Conservation (phyloP, 345 rosid genomes). For the Limnanthes douglasii region DNA sequence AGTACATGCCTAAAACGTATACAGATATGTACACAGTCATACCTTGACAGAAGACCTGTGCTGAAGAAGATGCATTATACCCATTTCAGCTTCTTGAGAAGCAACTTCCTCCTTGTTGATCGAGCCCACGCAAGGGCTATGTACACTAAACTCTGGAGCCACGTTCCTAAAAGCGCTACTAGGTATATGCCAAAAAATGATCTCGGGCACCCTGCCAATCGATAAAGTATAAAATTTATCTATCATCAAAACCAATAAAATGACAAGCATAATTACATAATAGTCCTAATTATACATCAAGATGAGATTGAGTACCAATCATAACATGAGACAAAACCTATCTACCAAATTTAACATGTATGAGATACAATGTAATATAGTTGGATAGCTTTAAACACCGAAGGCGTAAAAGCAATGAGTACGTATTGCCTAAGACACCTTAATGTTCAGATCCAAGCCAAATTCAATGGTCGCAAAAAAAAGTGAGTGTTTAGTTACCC, state of each 20-base stretch:
- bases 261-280: too few relatives aligned
- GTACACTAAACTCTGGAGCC: slow-evolving; percentile 41
- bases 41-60: slow-evolving; percentile 69
- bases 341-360: too few relatives aligned
- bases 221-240: too few relatives aligned
- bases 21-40: too few relatives aligned
- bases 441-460: background rate
- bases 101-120: slow-evolving; percentile 67
- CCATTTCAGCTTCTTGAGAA: slow-evolving; percentile 66
- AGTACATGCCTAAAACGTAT: background rate
- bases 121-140: slow-evolving; percentile 70
- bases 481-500: background rate
- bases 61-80: slow-evolving; percentile 46
- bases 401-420: too few relatives aligned
- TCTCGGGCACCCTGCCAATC: slow-evolving; percentile 57
- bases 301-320: too few relatives aligned
- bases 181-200: slow-evolving; percentile 92
- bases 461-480: background rate
- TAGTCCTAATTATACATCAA: too few relatives aligned
- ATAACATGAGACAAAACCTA: too few relatives aligned
- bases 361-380: too few relatives aligned
- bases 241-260: too few relatives aligned
- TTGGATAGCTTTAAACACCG: too few relatives aligned
- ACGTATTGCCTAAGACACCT: too few relatives aligned
- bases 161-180: slow-evolving; percentile 61